Evolutionary conservation across 208 protist genomes (phyloP).

Genomic region (Leishmania tarentolae): DNA sequence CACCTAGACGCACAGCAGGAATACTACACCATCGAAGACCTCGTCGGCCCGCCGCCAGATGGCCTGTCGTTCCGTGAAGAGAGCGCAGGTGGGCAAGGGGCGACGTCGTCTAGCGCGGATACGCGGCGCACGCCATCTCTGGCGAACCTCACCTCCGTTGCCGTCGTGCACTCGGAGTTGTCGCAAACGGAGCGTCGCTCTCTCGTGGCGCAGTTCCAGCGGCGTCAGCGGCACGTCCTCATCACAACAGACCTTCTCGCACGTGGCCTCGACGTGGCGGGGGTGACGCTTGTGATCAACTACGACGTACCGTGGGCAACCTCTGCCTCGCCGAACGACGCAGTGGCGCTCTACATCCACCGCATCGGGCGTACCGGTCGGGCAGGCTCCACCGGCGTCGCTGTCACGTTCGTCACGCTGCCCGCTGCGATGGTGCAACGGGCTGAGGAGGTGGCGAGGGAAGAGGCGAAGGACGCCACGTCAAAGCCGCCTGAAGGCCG

Average conservation of each 20-base stretch:
- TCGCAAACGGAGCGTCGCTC: constrained; percentile 90
- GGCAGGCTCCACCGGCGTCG: constrained; percentile 83
- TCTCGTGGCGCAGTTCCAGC: constrained; percentile 96
- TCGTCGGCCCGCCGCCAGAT: constrained; percentile 54
- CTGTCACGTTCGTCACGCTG: constrained; percentile 93
- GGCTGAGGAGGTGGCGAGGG: constrained; percentile 22
- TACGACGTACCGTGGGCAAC: constrained; percentile 94
- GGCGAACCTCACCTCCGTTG: constrained; percentile 61
- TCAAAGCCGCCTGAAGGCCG: background rate
- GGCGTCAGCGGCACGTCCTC: constrained; percentile 94
- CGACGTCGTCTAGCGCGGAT: background rate
- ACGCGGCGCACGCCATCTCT: constrained; percentile 6
- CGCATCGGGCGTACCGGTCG: constrained; percentile 94
- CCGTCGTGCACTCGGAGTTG: constrained; percentile 78
- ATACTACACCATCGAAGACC: constrained; percentile 37
- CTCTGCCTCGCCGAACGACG: constrained; percentile 32
- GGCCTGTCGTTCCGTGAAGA: constrained; percentile 20
- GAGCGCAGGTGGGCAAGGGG: background rate
- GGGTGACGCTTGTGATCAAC: constrained; percentile 97
- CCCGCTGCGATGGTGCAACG: constrained; percentile 42
- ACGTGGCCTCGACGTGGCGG: constrained; percentile 94
- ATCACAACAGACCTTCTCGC: constrained; percentile 98
- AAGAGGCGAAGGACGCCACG: background rate
- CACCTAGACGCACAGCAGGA: constrained; percentile 50
- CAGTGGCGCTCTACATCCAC: constrained; percentile 94